Percentiles rank a stretch among this genome's conserved stretches.
Evolutionary conservation across 768 basidiomycete species (phyloP).

Genomic region (Podaxis rugospora): DNA sequence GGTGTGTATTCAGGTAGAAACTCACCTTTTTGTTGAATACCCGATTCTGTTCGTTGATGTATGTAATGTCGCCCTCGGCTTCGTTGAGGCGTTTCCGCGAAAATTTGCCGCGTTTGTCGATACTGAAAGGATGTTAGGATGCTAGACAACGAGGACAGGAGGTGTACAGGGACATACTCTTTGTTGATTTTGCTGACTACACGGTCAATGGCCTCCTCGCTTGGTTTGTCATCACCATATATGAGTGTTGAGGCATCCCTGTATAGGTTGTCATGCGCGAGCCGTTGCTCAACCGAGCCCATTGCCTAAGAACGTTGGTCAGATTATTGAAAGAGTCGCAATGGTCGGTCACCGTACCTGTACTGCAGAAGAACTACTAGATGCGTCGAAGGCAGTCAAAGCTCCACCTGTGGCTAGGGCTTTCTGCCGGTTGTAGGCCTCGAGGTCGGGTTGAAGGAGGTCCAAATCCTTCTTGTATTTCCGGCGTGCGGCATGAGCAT

Average conservation of each 20-base stretch:
- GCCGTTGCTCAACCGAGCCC: slow-evolving; percentile 43
- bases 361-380: slow-evolving; percentile 27
- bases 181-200: slow-evolving; percentile 88
- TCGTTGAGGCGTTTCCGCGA: slow-evolving; percentile 88
- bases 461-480: slow-evolving; percentile 93
- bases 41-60: slow-evolving; percentile 97
- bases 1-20: not conserved
- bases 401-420: slow-evolving; percentile 81
- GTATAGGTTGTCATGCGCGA: slow-evolving; percentile 80
- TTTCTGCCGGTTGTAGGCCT: slow-evolving; percentile 85
- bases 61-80: slow-evolving; percentile 94
- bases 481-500: slow-evolving; percentile 82
- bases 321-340: slow-evolving; percentile 12
- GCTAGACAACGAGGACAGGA: slow-evolving; percentile 3
- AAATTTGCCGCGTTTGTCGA: slow-evolving; percentile 88
- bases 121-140: slow-evolving; percentile 35
- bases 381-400: slow-evolving; percentile 55
- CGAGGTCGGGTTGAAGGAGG: slow-evolving; percentile 82
- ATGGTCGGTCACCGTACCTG: slow-evolving; percentile 26
- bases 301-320: slow-evolving; percentile 22
- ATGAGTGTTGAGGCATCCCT: slow-evolving; percentile 89
- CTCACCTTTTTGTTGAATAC: slow-evolving; percentile 96
- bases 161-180: slow-evolving; percentile 59
- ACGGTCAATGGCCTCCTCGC: slow-evolving; percentile 92
- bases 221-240: slow-evolving; percentile 94